phyloP scores from a whole-genome alignment of 257 asterid species.

The Cordia subcordata region DNA sequence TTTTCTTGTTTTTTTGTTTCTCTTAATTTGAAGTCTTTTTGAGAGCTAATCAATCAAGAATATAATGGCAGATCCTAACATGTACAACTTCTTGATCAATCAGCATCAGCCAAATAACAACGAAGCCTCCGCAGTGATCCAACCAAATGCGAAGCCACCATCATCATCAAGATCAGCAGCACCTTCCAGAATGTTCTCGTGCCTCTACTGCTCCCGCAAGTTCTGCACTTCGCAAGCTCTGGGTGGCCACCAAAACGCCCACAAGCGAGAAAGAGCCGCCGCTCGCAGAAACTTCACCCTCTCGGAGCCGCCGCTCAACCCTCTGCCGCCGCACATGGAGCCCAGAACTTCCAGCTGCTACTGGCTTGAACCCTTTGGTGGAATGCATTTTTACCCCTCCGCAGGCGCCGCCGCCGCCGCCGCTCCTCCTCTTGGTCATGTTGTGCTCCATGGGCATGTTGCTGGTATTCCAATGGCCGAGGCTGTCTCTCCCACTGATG shows the following conservation, averaged over 20 bases:
- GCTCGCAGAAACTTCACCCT: constrained; percentile 38
- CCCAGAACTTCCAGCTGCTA: not conserved
- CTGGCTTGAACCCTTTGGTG: not conserved
- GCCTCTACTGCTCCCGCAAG: constrained; percentile 81
- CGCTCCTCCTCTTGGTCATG: not conserved
- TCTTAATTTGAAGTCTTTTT: too few relatives aligned
- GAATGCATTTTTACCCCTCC: not conserved
- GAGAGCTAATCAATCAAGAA: too few relatives aligned
- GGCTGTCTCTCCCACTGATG: constrained; percentile 1
- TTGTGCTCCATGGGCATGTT: not conserved
- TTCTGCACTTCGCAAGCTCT: constrained; percentile 88
- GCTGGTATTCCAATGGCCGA: too few relatives aligned
- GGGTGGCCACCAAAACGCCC: constrained; percentile 96
- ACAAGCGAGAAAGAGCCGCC: constrained; percentile 88
- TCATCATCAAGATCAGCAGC: too few relatives aligned
- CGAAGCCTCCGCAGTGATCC: not conserved
- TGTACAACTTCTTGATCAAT: not conserved
- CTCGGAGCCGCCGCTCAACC: constrained; percentile 3
- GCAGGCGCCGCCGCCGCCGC: not conserved
- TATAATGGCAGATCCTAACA: not conserved
- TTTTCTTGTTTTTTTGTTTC: too few relatives aligned
- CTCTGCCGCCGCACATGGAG: not conserved
- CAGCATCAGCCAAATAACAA: not conserved
- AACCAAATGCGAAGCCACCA: constrained; percentile 6
- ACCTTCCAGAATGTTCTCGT: constrained; percentile 55